Evolutionary conservation across 2,329 filamentous ascomycete species (phyloP), one percentile per base, ranked within the genome.

Genomic region (Claviceps sp.): DNA sequence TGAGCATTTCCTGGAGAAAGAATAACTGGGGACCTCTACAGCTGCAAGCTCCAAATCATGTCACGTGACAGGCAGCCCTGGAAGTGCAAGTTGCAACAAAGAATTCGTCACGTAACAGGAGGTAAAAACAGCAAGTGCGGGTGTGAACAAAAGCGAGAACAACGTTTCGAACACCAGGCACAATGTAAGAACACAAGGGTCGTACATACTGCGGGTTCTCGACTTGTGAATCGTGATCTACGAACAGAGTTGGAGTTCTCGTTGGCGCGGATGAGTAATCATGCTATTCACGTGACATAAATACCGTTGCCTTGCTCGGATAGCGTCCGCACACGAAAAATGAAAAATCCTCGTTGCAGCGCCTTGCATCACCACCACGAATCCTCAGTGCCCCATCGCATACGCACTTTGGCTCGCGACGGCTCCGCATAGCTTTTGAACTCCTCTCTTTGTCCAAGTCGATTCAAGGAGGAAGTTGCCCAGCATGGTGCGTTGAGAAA

Each of bases 391-490:
- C 60, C 61, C 59, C 59, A 62, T 64, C 58, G 61, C 57, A 61
- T 62, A 61, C 62, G 61, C 63, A 61, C 59, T 58, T 58, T 61
- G 65, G 65, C 65, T 65, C 64, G 65, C 61, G 67, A 68, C 66
- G 65, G 67, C 66, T 60, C 59, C 59, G 62, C 62, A 60, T 65
- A 64, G 55, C 60, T 61, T 57, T 56, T 58, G 64, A 65, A 68
- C 66, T 67, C 63, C 65, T 65, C 61, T 61, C 57, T 59, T 55
- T 64, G 61, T 42, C 59, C 65, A 62, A 66, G 63, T 62, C 56
- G 66, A 65, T 62, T 59, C 64, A 61, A 60, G 71, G 72, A 73
- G 68, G 71, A 74, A 70, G 65, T 74, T 71, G 72, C 73, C 73
- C 73, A 76, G 65, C 65, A 76, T 76, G 67, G 67, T 70, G 62